Evolutionary conservation across 2,329 filamentous ascomycete species (phyloP), one percentile per base, ranked within the genome.

Genomic region (Ciborinia camelliae): DNA sequence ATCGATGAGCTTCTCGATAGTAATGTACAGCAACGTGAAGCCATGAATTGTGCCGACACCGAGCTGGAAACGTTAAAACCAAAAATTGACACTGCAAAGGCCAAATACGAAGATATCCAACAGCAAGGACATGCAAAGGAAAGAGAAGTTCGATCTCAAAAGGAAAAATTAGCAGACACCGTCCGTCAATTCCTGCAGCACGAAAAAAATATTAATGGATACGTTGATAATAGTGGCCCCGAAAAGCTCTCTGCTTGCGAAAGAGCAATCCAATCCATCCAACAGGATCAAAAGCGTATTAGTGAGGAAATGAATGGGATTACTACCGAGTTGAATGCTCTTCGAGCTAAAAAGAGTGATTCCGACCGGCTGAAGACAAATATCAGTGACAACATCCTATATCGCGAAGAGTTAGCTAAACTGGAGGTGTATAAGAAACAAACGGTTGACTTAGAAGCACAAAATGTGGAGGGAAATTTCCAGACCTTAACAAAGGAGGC

Each of bases 361-460:
- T 90, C 91, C 64, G 90, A 93, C 68, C 86, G 88, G 65, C 93
- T 88, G 64, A 94, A 92, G 78, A 89, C 91, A 71, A 92, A 91
- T 68, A 97, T 99, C 71, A 82, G 82, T 28, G 92, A 98, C 75
- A 99, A 99, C 72, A 80, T 98, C 60, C 88, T 88, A 68, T 97
- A 92, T 75, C 90, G 95, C 65, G 89, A 89, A 74, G 89, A 90
- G 67, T 81, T 86, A 64, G 84, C 86, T 63, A 83, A 88, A 45
- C 81, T 97, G 2, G 83, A 90, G 50, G 80, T 79, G 4, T 83
- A 97, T 8, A 80, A 85, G 63, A 76, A 77, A 23, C 90, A 95
- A 66, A 93, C 99, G 68, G 76, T 79, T 48, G 84, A 90, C 66
- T 82, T 99, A 7, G 87, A 93, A 76, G 82, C 84, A 14, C 88